These are phyloP conservation scores for Oryza glaberrima DNA, from an alignment of 176 grass and related monocot species.

Conservation along the genomic window DNA sequence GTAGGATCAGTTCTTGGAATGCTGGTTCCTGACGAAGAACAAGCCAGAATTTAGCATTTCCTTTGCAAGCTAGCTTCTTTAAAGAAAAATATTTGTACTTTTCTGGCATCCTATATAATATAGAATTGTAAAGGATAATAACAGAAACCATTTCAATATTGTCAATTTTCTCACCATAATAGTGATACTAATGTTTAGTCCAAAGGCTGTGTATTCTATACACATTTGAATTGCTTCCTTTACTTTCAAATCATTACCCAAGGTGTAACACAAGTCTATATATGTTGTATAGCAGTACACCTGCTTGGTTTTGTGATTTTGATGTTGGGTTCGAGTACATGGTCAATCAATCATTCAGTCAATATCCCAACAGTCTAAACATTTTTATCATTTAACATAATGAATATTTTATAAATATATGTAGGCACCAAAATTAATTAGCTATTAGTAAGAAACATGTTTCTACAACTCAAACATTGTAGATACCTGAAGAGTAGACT, in stretches of 20 bases:
- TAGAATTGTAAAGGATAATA: slow-evolving; percentile 11
- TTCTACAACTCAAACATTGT: slow-evolving; percentile 16
- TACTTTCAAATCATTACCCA: not conserved
- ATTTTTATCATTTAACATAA: not conserved
- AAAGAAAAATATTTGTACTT: not conserved
- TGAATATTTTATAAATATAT: not conserved
- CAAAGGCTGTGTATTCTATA: not conserved
- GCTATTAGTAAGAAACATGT: slow-evolving; percentile 15
- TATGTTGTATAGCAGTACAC: not conserved
- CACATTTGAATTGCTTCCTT: slow-evolving; percentile 16
- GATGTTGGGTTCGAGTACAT: not conserved
- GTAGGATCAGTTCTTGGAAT: slow-evolving; percentile 90
- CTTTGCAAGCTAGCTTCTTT: not conserved
- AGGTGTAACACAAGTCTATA: not conserved
- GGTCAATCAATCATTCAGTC: not conserved
- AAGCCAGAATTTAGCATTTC: slow-evolving; percentile 10
- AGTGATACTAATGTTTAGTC: not conserved
- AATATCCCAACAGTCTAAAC: not conserved
- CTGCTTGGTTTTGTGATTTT: not conserved
- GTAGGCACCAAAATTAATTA: not conserved
- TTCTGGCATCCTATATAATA: not conserved
- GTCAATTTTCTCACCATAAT: not conserved
- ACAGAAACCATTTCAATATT: slow-evolving; percentile 20
- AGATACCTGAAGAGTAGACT: slow-evolving; percentile 86
- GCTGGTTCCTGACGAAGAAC: slow-evolving; percentile 76